Evolutionary conservation across 2,329 filamentous ascomycete genomes (phyloP), one percentile per base, ranked within the genome.

Genomic region (Talaromyces sp.): DNA sequence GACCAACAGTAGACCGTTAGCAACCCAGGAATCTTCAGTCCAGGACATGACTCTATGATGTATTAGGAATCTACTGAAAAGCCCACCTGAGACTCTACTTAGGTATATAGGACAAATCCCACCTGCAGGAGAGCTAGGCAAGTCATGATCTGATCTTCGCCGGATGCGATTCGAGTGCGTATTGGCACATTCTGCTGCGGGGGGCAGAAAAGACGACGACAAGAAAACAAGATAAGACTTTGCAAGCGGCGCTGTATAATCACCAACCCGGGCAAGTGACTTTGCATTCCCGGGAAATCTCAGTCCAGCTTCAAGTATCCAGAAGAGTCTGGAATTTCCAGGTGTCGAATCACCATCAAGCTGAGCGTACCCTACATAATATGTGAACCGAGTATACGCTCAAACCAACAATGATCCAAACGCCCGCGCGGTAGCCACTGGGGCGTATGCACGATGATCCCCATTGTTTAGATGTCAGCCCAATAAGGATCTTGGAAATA

Each of bases 191-290:
- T 14, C 5, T 19, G 33, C n/a, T 16, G 31, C 10, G 22, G 19
- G 60, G 60, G 60, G 60, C 60, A 62, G 33, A 62, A 62, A 52
- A 41, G 37, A 31, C 33, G 16, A 45, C 43, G 13, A 35, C 24
- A 39, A 41, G 7, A 19, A 37, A 14, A 27, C n/a, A 39, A 37
- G 33, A 56, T 56, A 39, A 56, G 52, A 33, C 10, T 56, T 56
- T 56, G 10, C n/a, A 56, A 56, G 52, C 10, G 52, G 52, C 52
- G 31, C 33, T 5, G 19, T 56, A 19, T 37, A 5, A 5, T 19
- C 24, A 39, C 11, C 24, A 22, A 19, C n/a, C 2, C 5, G 6
- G 31, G 31, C 13, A 31, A 52, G 14, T 50, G 47, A 31, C 24
- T 10, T 27, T 6, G 27, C 3, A 37, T 22, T 37, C 14, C 52